These are phyloP conservation scores for Pinus taeda DNA, from an alignment of 75 land plant genomes.

Conservation along the genomic window DNA sequence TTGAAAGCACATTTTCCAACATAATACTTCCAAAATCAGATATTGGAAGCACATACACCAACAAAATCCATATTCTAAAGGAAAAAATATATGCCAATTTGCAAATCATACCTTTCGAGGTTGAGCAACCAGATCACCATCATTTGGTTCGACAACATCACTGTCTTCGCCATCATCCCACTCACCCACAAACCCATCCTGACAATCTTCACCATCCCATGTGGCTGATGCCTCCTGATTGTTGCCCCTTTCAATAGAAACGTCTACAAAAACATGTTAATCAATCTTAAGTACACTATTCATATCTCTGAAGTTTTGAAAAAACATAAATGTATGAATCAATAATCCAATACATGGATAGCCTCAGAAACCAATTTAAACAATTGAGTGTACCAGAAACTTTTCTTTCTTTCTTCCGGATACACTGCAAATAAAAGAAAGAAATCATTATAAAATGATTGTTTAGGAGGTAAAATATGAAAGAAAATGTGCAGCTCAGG, in stretches of 20 bases:
- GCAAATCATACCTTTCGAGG: conserved; percentile 71
- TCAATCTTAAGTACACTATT: background rate
- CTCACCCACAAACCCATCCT: conserved; percentile 21
- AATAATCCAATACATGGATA: background rate
- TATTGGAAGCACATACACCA: background rate
- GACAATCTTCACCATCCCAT: conserved; percentile 43
- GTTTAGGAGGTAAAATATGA: background rate
- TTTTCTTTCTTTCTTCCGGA: conserved; percentile 51
- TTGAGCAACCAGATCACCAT: conserved; percentile 46
- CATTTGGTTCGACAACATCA: conserved; percentile 51
- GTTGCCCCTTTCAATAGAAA: conserved; percentile 25
- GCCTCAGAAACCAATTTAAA: background rate
- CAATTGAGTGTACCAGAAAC: conserved; percentile 31
- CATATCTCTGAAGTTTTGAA: background rate
- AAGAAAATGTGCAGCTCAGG: background rate
- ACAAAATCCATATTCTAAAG: background rate
- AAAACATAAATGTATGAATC: background rate
- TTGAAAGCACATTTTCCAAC: background rate
- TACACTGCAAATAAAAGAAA: conserved; percentile 51
- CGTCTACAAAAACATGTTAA: conserved; percentile 20
- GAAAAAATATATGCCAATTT: background rate
- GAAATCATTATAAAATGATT: background rate
- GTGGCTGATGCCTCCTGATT: conserved; percentile 19
- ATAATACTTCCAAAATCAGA: background rate
- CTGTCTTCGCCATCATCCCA: conserved; percentile 51